Evolutionary conservation across 2,329 filamentous ascomycete genomes (phyloP).

Genomic region (Pyricularia pennisetigena): DNA sequence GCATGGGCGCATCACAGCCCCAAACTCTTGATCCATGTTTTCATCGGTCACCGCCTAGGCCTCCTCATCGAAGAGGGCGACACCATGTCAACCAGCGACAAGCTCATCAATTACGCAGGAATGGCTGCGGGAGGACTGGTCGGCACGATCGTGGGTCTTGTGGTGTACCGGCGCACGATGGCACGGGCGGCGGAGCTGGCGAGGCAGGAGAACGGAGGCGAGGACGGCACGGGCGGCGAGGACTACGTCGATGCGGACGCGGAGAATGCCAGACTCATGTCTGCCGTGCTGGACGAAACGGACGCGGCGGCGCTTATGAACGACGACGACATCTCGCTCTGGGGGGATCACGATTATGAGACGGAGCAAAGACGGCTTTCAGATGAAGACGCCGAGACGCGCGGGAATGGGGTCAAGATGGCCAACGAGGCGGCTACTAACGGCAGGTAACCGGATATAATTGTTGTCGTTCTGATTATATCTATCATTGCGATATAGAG

Average conservation of each 20-base stretch:
- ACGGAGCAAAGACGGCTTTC: background rate
- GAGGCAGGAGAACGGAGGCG: conserved; percentile 19
- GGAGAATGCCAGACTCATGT: conserved; percentile 13
- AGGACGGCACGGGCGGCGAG: conserved; percentile 27
- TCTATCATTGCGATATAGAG: background rate
- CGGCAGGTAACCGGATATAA: background rate
- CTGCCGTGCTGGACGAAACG: conserved; percentile 18
- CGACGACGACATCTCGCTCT: conserved; percentile 49
- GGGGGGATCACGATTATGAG: conserved; percentile 33
- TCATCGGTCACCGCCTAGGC: conserved; percentile 78
- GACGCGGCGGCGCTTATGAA: conserved; percentile 45
- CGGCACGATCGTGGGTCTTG: conserved; percentile 66
- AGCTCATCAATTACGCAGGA: conserved; percentile 72
- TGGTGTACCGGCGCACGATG: conserved; percentile 73
- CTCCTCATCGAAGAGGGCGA: conserved; percentile 74
- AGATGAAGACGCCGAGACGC: background rate
- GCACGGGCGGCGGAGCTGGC: conserved; percentile 50
- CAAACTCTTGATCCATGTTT: conserved; percentile 85
- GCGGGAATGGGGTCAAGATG: background rate
- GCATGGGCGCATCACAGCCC: conserved; percentile 39
- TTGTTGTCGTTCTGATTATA: background rate
- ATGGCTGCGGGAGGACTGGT: conserved; percentile 64
- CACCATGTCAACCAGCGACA: conserved; percentile 68
- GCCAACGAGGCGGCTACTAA: background rate
- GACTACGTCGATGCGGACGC: conserved; percentile 22